Percentiles rank a stretch among this genome's conserved stretches.
Evolutionary conservation across 1,139 yeast genomes (phyloP).

Genomic region (Spathaspora sp.): DNA sequence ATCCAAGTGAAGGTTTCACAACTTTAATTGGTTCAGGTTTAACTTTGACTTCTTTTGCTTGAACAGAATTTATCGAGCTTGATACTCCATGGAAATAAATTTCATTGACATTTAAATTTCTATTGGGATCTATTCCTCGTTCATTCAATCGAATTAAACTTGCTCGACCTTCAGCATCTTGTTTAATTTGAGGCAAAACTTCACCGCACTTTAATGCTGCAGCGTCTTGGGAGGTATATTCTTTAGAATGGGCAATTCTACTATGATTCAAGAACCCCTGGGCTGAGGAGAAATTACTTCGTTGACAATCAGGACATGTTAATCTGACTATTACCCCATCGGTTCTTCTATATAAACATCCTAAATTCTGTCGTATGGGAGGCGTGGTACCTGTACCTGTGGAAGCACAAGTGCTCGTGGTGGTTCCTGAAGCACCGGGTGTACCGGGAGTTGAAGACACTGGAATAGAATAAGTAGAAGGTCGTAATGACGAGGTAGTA

Average conservation of each 20-base stretch:
- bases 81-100: constrained; percentile 39
- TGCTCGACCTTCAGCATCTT: constrained; percentile 55
- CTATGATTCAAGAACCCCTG: constrained; percentile 81
- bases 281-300: constrained; percentile 73
- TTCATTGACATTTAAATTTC: constrained; percentile 39
- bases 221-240: constrained; percentile 70
- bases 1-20: neutral
- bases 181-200: constrained; percentile 54
- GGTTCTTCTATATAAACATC: constrained; percentile 66
- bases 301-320: constrained; percentile 65
- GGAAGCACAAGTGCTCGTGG: no score
- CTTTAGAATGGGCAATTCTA: constrained; percentile 71
- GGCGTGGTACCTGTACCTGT: neutral
- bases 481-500: constrained; percentile 51
- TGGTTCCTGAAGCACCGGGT: constrained; percentile 3
- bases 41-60: no score
- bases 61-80: constrained; percentile 13
- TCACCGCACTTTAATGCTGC: constrained; percentile 74
- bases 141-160: constrained; percentile 43
- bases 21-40: constrained; percentile 1
- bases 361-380: constrained; percentile 27
- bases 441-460: constrained; percentile 5
- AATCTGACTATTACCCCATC: constrained; percentile 72
- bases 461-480: constrained; percentile 22
- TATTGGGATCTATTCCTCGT: constrained; percentile 41